These are phyloP conservation scores for Fraxinus baroniana DNA, from an alignment of 305 asterid genomes.

Conservation along the genomic window DNA sequence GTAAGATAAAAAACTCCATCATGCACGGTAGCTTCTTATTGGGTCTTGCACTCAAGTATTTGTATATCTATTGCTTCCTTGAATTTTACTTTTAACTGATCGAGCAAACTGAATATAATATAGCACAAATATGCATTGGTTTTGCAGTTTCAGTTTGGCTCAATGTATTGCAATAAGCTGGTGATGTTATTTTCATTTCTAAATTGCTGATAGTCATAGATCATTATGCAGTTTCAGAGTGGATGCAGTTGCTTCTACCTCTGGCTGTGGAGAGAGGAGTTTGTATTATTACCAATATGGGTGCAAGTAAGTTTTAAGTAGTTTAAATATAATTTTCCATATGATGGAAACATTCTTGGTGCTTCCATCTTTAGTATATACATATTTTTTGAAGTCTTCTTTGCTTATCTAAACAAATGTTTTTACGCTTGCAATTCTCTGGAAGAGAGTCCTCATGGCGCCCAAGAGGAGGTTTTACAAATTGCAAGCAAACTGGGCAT, in stretches of 20 bases:
- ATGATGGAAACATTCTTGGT: background rate
- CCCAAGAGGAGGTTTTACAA: conserved; percentile 73
- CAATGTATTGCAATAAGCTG: conserved; percentile 13
- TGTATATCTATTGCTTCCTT: background rate
- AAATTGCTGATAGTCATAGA: conserved; percentile 26
- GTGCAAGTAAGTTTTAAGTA: conserved; percentile 68
- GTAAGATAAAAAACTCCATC: background rate
- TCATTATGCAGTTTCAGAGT: conserved; percentile 71
- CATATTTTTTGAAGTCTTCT: background rate
- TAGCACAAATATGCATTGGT: background rate
- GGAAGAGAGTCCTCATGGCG: conserved; percentile 70
- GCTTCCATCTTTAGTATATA: conserved; percentile 2
- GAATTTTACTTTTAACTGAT: background rate
- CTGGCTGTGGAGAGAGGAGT: conserved; percentile 78
- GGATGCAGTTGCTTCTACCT: conserved; percentile 92
- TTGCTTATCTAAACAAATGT: conserved; percentile 17
- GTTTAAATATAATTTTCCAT: conserved; percentile 11
- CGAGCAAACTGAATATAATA: background rate
- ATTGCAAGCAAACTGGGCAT: conserved; percentile 67
- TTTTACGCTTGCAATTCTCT: conserved; percentile 27
- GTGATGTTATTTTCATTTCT: background rate
- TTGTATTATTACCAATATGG: conserved; percentile 89
- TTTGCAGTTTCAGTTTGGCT: background rate
- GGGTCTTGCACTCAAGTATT: background rate
- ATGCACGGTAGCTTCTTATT: background rate